phyloP scores from a whole-genome alignment of 345 rosid genomes.

The Eucalyptus cloeziana region DNA sequence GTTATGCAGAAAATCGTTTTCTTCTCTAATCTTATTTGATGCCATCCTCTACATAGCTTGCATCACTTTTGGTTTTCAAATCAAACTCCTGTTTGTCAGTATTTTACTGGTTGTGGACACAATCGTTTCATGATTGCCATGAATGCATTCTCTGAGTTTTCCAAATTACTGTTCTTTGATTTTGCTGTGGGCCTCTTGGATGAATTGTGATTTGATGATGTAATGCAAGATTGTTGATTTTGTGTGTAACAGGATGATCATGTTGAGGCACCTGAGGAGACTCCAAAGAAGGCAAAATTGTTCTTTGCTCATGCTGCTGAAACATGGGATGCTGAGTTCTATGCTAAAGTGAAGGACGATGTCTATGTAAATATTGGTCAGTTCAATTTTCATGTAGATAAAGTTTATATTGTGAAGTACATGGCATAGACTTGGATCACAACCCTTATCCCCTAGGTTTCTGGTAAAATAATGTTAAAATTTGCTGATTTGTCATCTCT shows the following conservation, averaged over 20 bases:
- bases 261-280: slow-evolving; percentile 28
- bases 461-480: not conserved
- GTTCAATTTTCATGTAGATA: not conserved
- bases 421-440: not conserved
- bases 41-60: not conserved
- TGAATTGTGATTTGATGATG: not conserved
- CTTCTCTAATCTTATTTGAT: not conserved
- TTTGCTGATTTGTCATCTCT: not conserved
- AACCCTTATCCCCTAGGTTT: not conserved
- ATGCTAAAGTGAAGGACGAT: slow-evolving; percentile 37
- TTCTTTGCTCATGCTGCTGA: slow-evolving; percentile 26
- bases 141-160: not conserved
- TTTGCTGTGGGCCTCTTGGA: not conserved
- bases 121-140: not conserved
- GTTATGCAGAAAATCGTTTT: not conserved
- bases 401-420: not conserved
- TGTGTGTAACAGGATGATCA: slow-evolving; percentile 6
- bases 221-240: not conserved
- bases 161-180: not conserved
- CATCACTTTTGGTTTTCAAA: not conserved
- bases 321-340: slow-evolving; percentile 39
- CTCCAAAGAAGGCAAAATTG: slow-evolving; percentile 16
- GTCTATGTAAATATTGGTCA: slow-evolving; percentile 29
- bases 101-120: not conserved
- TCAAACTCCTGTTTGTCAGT: not conserved